Evolutionary conservation across 805 yeast species (phyloP).

Genomic region (Nakazawaea holstii): DNA sequence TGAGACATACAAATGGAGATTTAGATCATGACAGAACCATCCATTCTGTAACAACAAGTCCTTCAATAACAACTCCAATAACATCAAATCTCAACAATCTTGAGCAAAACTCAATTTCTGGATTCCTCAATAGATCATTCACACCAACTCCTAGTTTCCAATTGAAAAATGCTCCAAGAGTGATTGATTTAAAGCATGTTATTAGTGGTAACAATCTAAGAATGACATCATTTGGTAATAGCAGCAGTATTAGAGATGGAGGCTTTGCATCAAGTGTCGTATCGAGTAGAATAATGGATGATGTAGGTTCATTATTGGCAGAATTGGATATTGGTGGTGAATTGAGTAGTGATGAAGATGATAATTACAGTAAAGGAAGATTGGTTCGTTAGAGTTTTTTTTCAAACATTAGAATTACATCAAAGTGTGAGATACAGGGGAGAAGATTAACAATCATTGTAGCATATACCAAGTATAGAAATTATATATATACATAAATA

Average conservation of each 20-base stretch:
- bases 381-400: neutral
- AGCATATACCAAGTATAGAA: neutral
- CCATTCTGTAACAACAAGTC: neutral
- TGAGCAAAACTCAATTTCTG: neutral
- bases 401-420: neutral
- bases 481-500: too few relatives aligned
- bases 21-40: neutral
- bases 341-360: conserved; percentile 11
- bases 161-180: conserved; percentile 20
- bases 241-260: neutral
- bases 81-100: neutral
- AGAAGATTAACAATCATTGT: neutral
- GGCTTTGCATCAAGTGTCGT: conserved; percentile 7
- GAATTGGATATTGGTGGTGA: conserved; percentile 13
- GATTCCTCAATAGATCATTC: conserved; percentile 3
- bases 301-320: conserved; percentile 11
- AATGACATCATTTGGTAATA: neutral
- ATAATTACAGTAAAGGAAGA: conserved; percentile 4
- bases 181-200: conserved; percentile 26
- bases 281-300: conserved; percentile 11
- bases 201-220: conserved; percentile 9
- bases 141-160: conserved; percentile 6
- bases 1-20: neutral
- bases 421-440: neutral
- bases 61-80: conserved; percentile 4